Evolutionary conservation across 1,139 yeast species (phyloP).

Genomic region (Nakaseomyces nivariensis): DNA sequence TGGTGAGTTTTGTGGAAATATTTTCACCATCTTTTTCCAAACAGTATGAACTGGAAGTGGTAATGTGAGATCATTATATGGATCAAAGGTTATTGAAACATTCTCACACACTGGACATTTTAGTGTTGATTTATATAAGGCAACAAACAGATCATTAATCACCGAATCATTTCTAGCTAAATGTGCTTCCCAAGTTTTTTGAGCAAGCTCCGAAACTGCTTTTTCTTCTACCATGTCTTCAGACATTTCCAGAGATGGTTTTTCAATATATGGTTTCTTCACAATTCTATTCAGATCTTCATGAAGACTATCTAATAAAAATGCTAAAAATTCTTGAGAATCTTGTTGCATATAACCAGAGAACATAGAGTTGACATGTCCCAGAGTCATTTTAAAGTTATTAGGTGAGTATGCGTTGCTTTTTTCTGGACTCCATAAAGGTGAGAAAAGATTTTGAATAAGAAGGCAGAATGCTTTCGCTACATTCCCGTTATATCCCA

Average conservation of each 20-base stretch:
- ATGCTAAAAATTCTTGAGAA: slow-evolving; percentile 88
- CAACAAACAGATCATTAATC: slow-evolving; percentile 78
- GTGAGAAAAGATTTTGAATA: slow-evolving; percentile 45
- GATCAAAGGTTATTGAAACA: slow-evolving; percentile 86
- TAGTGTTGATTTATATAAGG: slow-evolving; percentile 79
- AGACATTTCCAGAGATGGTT: slow-evolving; percentile 62
- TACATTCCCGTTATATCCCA: slow-evolving; percentile 75
- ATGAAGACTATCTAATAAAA: slow-evolving; percentile 82
- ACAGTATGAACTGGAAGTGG: slow-evolving; percentile 73
- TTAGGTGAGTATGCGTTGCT: slow-evolving; percentile 42
- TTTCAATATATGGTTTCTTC: slow-evolving; percentile 78
- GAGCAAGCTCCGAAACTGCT: slow-evolving; percentile 55
- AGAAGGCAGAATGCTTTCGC: slow-evolving; percentile 67
- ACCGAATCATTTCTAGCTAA: slow-evolving; percentile 76
- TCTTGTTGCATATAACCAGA: slow-evolving; percentile 90
- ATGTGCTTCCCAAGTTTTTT: slow-evolving; percentile 74
- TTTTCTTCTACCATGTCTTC: slow-evolving; percentile 44
- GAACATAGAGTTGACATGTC: slow-evolving; percentile 72
- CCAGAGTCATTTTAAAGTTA: slow-evolving; percentile 70
- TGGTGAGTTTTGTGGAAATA: slow-evolving; percentile 49
- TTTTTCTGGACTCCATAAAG: slow-evolving; percentile 10
- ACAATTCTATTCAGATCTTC: slow-evolving; percentile 82
- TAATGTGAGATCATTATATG: slow-evolving; percentile 80
- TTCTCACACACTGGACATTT: slow-evolving; percentile 79
- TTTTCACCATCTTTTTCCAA: slow-evolving; percentile 60